phyloP scores from a whole-genome alignment of 2,329 filamentous ascomycete genomes.

The Cercospora sp. region DNA sequence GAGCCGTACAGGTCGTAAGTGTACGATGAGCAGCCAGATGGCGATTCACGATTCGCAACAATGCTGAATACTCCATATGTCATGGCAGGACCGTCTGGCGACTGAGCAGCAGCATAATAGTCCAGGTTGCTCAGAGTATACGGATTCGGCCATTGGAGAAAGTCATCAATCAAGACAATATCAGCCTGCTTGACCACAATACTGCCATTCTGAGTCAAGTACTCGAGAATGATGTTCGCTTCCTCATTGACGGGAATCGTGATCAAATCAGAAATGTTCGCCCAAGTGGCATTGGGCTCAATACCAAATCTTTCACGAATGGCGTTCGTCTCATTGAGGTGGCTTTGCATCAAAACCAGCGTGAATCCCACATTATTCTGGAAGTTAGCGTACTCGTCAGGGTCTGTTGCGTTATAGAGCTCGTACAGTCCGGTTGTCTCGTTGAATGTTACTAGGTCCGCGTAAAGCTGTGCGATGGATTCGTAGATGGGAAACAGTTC shows the following conservation, averaged over 20 bases:
- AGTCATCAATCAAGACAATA: constrained; percentile 66
- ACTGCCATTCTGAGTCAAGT: constrained; percentile 65
- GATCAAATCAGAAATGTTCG: constrained; percentile 57
- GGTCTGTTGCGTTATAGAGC: constrained; percentile 68
- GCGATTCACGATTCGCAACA: constrained; percentile 64
- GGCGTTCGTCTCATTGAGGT: constrained; percentile 57
- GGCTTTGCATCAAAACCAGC: constrained; percentile 61
- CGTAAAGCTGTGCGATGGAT: constrained; percentile 62
- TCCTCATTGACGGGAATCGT: constrained; percentile 54
- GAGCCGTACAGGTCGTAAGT: constrained; percentile 66
- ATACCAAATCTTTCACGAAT: constrained; percentile 59
- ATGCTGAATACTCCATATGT: constrained; percentile 70
- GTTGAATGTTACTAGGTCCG: constrained; percentile 61
- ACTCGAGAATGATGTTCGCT: constrained; percentile 64
- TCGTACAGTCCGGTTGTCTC: constrained; percentile 53
- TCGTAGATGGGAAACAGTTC: constrained; percentile 64
- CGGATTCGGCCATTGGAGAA: constrained; percentile 60
- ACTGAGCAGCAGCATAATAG: constrained; percentile 70
- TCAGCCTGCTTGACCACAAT: constrained; percentile 70
- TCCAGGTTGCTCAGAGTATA: constrained; percentile 61
- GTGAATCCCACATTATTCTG: constrained; percentile 70
- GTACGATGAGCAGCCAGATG: constrained; percentile 66
- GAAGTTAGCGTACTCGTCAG: constrained; percentile 67
- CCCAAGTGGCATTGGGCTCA: constrained; percentile 59
- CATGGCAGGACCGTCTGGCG: constrained; percentile 68